Evolutionary conservation across 176 grass and related monocot genomes (phyloP).

Genomic region (Phyllostachys edulis): DNA sequence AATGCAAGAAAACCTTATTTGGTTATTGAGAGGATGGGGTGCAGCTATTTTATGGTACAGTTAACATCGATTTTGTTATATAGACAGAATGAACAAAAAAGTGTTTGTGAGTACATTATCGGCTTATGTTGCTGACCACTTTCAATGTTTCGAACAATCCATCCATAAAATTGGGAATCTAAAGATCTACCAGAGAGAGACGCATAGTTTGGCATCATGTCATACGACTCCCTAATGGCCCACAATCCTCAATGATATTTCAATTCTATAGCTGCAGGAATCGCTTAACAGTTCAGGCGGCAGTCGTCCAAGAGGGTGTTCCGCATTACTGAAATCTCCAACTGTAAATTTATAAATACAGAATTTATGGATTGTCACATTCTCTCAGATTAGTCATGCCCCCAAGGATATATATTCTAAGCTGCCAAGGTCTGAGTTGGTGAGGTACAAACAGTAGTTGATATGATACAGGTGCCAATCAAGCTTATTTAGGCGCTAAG

Average conservation of each 20-base stretch:
- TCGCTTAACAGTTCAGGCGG: background rate
- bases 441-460: background rate
- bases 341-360: background rate
- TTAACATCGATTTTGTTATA: background rate
- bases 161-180: background rate
- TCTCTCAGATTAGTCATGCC: background rate
- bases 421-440: background rate
- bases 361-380: conserved; percentile 1
- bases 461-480: background rate
- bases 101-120: background rate
- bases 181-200: background rate
- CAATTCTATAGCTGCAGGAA: background rate
- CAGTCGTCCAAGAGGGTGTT: background rate
- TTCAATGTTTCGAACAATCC: conserved; percentile 9
- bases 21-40: background rate
- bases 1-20: background rate
- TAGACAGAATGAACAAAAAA: background rate
- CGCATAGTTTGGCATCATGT: background rate
- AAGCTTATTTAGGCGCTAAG: too few relatives aligned
- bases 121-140: background rate
- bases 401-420: conserved; percentile 7
- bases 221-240: conserved; percentile 3
- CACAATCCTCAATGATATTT: conserved; percentile 3
- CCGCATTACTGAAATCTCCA: background rate
- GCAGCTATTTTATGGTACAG: background rate